phyloP scores from a whole-genome alignment of 179 eudicot species.

The Actinidia polygama region DNA sequence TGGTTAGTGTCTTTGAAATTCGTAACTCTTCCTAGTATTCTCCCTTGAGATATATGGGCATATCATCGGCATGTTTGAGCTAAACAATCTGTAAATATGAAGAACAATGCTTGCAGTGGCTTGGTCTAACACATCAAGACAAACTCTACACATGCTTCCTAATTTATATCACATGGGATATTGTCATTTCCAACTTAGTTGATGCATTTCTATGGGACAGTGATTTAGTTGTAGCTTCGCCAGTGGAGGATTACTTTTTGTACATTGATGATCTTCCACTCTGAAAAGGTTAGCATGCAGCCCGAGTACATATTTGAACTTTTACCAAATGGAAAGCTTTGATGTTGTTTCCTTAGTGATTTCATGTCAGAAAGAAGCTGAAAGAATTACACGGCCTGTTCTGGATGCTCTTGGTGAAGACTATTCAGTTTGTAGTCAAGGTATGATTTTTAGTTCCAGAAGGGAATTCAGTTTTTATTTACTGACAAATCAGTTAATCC shows the following conservation, averaged over 20 bases:
- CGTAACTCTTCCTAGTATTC: slow-evolving; percentile 77
- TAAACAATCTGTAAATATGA: slow-evolving; percentile 92
- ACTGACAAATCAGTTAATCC: background rate
- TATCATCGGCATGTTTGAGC: slow-evolving; percentile 98
- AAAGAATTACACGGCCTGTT: slow-evolving; percentile 62
- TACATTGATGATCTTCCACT: slow-evolving; percentile 76
- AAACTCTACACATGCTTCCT: slow-evolving; percentile 11
- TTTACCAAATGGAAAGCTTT: background rate
- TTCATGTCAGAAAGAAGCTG: slow-evolving; percentile 70
- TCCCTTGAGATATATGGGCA: slow-evolving; percentile 92
- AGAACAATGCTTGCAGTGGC: background rate
- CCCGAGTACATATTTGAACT: background rate
- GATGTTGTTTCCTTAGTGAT: slow-evolving; percentile 3
- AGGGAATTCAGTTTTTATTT: background rate
- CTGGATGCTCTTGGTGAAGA: slow-evolving; percentile 95
- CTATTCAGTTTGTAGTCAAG: slow-evolving; percentile 84
- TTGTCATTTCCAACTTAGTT: background rate
- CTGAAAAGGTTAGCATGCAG: slow-evolving; percentile 63
- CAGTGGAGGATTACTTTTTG: slow-evolving; percentile 93
- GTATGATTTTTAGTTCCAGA: slow-evolving; percentile 38
- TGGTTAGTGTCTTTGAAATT: slow-evolving; percentile 26
- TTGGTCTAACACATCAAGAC: slow-evolving; percentile 13
- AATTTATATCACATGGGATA: background rate
- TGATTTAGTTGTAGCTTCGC: slow-evolving; percentile 95
- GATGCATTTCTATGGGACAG: slow-evolving; percentile 39